Percentiles rank a stretch among this genome's conserved stretches.
Conservation (phyloP, 2,329 filamentous ascomycete species). For the Zymoseptoria tritici region DNA sequence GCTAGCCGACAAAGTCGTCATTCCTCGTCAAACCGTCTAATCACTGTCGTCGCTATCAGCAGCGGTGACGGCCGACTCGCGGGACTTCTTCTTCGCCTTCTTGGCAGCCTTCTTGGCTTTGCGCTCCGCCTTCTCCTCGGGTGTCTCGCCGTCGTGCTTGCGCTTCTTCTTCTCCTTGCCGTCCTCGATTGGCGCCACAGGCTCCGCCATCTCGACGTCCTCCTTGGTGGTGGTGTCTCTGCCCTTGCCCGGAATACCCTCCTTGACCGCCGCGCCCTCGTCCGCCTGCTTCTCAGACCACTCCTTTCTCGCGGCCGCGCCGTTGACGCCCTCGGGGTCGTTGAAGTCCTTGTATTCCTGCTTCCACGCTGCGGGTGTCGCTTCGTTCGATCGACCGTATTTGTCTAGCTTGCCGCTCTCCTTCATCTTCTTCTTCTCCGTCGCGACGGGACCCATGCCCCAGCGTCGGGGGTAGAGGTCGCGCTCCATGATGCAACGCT, state of each 20-base stretch:
- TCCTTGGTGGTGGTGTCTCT: constrained; percentile 36
- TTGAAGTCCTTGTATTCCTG: constrained; percentile 86
- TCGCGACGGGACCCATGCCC: constrained; percentile 86
- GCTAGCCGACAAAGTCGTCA: background rate
- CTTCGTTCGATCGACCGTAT: constrained; percentile 86
- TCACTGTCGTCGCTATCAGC: constrained; percentile 25
- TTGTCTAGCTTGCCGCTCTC: constrained; percentile 97
- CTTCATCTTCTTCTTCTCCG: constrained; percentile 99
- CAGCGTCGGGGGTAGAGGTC: constrained; percentile 94
- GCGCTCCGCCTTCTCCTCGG: constrained; percentile 42
- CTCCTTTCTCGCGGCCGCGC: constrained; percentile 7
- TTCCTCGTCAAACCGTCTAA: constrained; percentile 2
- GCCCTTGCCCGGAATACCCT: constrained; percentile 28
- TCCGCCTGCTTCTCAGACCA: constrained; percentile 24
- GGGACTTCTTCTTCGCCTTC: constrained; percentile 66
- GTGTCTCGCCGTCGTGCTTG: constrained; percentile 39
- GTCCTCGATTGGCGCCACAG: constrained; percentile 21
- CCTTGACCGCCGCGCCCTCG: constrained; percentile 30
- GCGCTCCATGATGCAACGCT: constrained; percentile 99
- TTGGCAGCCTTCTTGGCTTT: constrained; percentile 71
- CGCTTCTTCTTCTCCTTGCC: constrained; percentile 41
- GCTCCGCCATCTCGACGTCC: constrained; percentile 32
- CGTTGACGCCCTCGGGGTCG: constrained; percentile 35
- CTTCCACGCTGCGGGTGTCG: constrained; percentile 89
- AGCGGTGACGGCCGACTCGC: constrained; percentile 20